phyloP scores from a whole-genome alignment of 2,329 filamentous ascomycete genomes.

The Penicillium sp. region DNA sequence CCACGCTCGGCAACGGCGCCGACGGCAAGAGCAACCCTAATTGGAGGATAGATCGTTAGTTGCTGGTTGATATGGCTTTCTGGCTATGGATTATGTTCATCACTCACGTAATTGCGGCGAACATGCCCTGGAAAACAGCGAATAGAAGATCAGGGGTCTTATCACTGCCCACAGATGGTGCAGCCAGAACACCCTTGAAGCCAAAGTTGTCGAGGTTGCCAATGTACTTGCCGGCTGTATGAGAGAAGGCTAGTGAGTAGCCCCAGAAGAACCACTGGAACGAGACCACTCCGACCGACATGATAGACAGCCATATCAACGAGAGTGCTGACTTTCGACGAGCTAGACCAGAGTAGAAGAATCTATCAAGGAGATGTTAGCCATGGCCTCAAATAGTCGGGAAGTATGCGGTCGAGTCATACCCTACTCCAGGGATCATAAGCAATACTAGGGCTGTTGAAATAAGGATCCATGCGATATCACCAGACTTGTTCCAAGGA shows the following conservation, averaged over 20 bases:
- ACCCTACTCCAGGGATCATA: conserved; percentile 88
- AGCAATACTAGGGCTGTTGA: conserved; percentile 76
- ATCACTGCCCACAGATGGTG: conserved; percentile 67
- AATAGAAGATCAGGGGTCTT: conserved; percentile 80
- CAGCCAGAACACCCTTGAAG: conserved; percentile 69
- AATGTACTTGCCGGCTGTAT: conserved; percentile 69
- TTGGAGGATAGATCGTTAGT: conserved; percentile 14
- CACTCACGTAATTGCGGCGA: conserved; percentile 74
- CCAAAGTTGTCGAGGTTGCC: conserved; percentile 77
- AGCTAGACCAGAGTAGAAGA: conserved; percentile 90
- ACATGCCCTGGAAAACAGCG: conserved; percentile 62
- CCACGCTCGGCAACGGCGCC: conserved; percentile 84
- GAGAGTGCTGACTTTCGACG: conserved; percentile 84
- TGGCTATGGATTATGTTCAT: background rate
- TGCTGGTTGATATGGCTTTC: conserved; percentile 25
- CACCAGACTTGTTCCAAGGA: conserved; percentile 57
- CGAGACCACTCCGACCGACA: conserved; percentile 71
- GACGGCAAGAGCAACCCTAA: conserved; percentile 72
- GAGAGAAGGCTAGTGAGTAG: conserved; percentile 78
- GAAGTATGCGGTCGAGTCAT: conserved; percentile 21
- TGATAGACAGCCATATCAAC: conserved; percentile 78
- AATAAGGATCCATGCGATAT: conserved; percentile 77
- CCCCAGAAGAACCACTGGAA: conserved; percentile 98
- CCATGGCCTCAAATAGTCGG: background rate
- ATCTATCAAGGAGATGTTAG: conserved; percentile 47